Base-by-base conservation (phyloP, 257 asterid genomes). In the Nicotiana noctiflora region DNA sequence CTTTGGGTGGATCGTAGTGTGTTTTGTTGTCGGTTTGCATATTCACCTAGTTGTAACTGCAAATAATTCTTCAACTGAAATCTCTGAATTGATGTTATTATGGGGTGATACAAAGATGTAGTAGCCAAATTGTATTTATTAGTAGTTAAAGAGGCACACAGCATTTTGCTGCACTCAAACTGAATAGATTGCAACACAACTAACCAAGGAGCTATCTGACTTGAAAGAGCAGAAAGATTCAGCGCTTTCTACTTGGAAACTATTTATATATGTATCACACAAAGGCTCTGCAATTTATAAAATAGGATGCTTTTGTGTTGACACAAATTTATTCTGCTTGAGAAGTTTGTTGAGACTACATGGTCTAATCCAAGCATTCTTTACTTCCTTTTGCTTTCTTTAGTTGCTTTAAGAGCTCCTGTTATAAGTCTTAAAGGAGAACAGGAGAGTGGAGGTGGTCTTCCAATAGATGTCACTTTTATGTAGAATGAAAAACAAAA, bases 61-160 rank as follows among this genome's bases (percentile, higher is more conserved):
- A 72, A 27, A 34, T 46, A 72, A 3, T 72, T 46, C 32, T 72
- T 72, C 40, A 49, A 23, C 25, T 46, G 78, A 49, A 14, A 49
- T 27, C 78, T 72, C 19, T 2, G 8, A 51, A 5, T 12, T 14
- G 8, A 7, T 72, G 61, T 72, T 46, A 72, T 72, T 72, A 46
- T 72, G 78, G 78, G 23, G 21, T 72, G 61, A 72, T 49, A 72
- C 78, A 72, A 49, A 46, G 19, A 72, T 49, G 61, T 72, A 46
- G 21, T 23, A 0, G 23, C 21, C 15, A 72, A 72, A 37, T 70
- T 70, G 10, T 44, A 46, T 72, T 46, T 46, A 13, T 23, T 72
- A 13, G 23, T 46, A 12, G 21, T 44, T 72, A 49, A 49, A 29
- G 21, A 46, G 23, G 40, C 57, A 46, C 44, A 14, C 13, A 3